Conservation (phyloP, 2,329 filamentous ascomycete genomes). For the Alternaria brassicicola region DNA sequence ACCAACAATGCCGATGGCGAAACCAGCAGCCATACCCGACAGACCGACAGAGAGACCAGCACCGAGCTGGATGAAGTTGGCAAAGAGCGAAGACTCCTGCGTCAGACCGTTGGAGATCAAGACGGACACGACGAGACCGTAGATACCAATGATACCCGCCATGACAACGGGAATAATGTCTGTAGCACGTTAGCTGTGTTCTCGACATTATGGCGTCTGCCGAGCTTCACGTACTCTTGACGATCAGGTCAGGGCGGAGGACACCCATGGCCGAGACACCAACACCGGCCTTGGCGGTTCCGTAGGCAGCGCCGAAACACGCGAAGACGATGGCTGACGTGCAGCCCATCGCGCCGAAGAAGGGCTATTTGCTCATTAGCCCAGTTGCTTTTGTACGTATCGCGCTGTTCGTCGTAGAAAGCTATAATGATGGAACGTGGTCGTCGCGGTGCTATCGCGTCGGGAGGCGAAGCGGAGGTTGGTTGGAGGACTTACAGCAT, state of each 20-base stretch:
- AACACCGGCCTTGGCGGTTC: constrained; percentile 98
- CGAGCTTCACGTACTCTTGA: constrained; percentile 79
- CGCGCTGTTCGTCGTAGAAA: constrained; percentile 15
- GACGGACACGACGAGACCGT: constrained; percentile 61
- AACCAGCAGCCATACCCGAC: constrained; percentile 90
- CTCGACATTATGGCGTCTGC: not conserved
- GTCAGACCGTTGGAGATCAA: constrained; percentile 60
- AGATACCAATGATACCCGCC: constrained; percentile 99
- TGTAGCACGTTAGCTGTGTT: constrained; percentile 49
- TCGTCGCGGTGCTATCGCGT: constrained; percentile 25
- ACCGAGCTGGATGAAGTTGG: constrained; percentile 60
- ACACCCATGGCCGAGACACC: constrained; percentile 99
- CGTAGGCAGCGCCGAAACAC: constrained; percentile 95
- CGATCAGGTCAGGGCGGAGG: constrained; percentile 94
- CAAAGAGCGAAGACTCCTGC: constrained; percentile 56
- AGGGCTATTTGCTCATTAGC: constrained; percentile 64
- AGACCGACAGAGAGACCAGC: constrained; percentile 69
- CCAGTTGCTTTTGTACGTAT: constrained; percentile 5
- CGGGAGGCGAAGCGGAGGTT: constrained; percentile 29
- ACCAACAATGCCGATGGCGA: constrained; percentile 67
- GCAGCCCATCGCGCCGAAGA: constrained; percentile 98
- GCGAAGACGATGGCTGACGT: constrained; percentile 95
- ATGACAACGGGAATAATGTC: constrained; percentile 99
- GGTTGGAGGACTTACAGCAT: constrained; percentile 80
- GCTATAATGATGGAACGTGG: constrained; percentile 16